Percentiles rank a stretch among this genome's conserved stretches.
Evolutionary conservation across 177 flowering plant species (phyloP).

Genomic region (Vitis hybrid): DNA sequence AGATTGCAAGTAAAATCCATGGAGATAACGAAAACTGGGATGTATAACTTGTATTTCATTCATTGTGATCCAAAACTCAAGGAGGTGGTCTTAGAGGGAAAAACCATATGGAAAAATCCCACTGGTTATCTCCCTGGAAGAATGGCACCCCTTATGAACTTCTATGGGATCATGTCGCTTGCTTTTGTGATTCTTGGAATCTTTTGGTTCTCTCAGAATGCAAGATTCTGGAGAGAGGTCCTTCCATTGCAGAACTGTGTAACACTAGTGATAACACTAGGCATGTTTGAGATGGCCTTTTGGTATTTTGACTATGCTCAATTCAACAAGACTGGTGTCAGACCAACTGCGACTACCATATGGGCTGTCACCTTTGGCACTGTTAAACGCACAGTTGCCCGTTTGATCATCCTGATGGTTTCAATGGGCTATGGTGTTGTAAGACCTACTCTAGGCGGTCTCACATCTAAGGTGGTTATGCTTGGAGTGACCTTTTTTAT

Average conservation of each 20-base stretch:
- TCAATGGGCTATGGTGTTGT: slow-evolving; percentile 98
- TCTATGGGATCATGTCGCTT: slow-evolving; percentile 82
- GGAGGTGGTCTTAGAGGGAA: slow-evolving; percentile 71
- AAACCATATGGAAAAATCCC: slow-evolving; percentile 89
- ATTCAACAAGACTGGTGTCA: slow-evolving; percentile 75
- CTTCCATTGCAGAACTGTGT: slow-evolving; percentile 82
- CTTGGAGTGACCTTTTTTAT: slow-evolving; percentile 79
- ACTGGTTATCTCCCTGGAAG: slow-evolving; percentile 91
- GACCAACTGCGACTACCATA: slow-evolving; percentile 75
- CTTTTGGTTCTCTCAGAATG: slow-evolving; percentile 92
- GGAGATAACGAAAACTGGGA: slow-evolving; percentile 74
- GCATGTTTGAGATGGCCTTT: slow-evolving; percentile 91
- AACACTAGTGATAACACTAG: slow-evolving; percentile 79
- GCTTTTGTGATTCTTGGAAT: slow-evolving; percentile 79
- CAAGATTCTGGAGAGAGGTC: slow-evolving; percentile 88
- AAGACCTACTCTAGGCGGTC: slow-evolving; percentile 89
- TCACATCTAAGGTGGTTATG: slow-evolving; percentile 79
- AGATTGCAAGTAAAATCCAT: slow-evolving; percentile 51
- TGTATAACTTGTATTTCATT: slow-evolving; percentile 89
- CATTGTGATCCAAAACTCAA: slow-evolving; percentile 72
- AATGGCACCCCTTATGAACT: slow-evolving; percentile 91
- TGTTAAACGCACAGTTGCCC: slow-evolving; percentile 73
- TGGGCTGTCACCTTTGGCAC: slow-evolving; percentile 96
- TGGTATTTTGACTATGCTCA: slow-evolving; percentile 88
- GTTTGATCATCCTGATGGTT: slow-evolving; percentile 76